Base-by-base conservation (phyloP, 2,329 filamentous ascomycete genomes). In the Colletotrichum incanum region DNA sequence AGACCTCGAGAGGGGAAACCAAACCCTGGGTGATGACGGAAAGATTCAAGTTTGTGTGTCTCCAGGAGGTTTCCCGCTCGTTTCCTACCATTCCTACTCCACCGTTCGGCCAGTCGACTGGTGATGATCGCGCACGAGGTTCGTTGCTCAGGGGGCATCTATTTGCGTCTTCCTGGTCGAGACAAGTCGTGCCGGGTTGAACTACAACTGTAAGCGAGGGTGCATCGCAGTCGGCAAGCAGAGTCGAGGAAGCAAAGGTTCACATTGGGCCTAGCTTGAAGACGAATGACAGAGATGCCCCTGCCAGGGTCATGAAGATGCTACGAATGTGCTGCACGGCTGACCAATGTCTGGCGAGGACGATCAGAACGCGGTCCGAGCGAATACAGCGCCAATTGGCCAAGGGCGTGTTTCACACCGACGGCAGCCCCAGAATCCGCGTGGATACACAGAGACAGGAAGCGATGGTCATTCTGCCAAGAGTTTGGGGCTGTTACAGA, bases 401-500 rank as follows among this genome's bases (percentile, higher is more conserved):
- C 54, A 41, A 20, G 31, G 47, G 4, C 6, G 31, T 56, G 70
- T 72, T 72, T 72, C 59, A 72, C 39, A 45, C 45, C 20, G 60
- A 55, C 66, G 70, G 70, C 54, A 43, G 65, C 18, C 60, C 65
- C 65, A 64, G 20, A 45, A 59, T 45, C 69, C 69, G 69, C 69
- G 65, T 54, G 20, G 58, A 23, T 41, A 31, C 50, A 59, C 43
- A 59, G 52, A 64, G 52, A 70, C 58, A 72, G 52, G 55, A 52
- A 68, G 56, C 50, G 45, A 68, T 18, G 9, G 18, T 26, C 58
- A 26, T 31, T 59, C 50, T 55, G 70, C 70, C 70, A 72, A 72
- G 70, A 72, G 66, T 72, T 72, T 70, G 59, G 55, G 59, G 59
- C 66, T 65, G 70, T 72, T 72, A 72, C 66, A 72, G 55, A 67